Evolutionary conservation across 192 early-diverging fungal genomes (phyloP).

Genomic region (Rhizophagus sp.): DNA sequence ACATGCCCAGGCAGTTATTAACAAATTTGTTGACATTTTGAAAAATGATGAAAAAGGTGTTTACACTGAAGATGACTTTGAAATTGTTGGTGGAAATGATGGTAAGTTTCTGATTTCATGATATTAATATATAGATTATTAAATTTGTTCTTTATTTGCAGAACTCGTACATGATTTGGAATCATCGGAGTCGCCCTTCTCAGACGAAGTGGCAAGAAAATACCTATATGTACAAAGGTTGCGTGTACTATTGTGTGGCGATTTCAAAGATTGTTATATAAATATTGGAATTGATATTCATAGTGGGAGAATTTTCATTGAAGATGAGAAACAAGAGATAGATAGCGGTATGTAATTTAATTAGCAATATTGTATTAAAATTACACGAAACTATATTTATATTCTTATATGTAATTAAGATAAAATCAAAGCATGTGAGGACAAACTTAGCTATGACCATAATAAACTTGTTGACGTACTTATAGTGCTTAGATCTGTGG

Average conservation of each 20-base stretch:
- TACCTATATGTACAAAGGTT: neutral
- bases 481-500: neutral
- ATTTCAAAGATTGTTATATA: neutral
- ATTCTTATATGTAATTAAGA: neutral
- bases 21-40: neutral
- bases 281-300: conserved; percentile 14
- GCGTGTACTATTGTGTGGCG: neutral
- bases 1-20: neutral
- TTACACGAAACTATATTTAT: no score
- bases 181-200: neutral
- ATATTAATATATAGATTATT: neutral
- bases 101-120: neutral
- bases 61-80: conserved; percentile 5
- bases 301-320: conserved; percentile 13
- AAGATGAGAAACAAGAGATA: neutral
- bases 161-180: neutral
- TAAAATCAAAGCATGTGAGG: neutral
- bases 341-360: neutral
- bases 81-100: neutral
- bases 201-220: conserved; percentile 19
- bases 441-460: neutral
- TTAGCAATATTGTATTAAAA: neutral
- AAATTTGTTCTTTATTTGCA: neutral
- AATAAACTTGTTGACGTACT: neutral
- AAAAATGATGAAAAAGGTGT: neutral